Base-by-base conservation (phyloP, 768 basidiomycete genomes). In the Arthromyces matolae region DNA sequence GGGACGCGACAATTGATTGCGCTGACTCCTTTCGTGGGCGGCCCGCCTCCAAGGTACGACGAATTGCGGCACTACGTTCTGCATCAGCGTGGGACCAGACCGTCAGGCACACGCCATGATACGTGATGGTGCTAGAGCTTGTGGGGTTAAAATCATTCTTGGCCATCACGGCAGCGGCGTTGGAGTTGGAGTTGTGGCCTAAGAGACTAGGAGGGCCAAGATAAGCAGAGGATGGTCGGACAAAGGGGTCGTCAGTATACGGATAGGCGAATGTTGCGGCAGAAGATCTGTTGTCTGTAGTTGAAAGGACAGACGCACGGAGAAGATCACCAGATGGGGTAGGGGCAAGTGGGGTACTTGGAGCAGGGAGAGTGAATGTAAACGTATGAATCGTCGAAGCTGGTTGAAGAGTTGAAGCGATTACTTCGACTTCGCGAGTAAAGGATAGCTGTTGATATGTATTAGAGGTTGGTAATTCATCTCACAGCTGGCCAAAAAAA, bases 41-140 rank as follows among this genome's bases (percentile, higher is more conserved):
- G 39, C 84, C 81, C 0, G 85, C 84, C 62, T 91, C 89, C 39
- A 90, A 75, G 6, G 88, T 89, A 41, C 85, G 78, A 18, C 91
- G 82, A 57, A 94, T 93, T 1, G 92, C 92, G 12, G 74, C 77
- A 45, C 86, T 84, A 39, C 93, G 83, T 57, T 93, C 86, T 0
- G 84, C 84, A 61, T 97, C 94, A 16, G 93, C 93, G 60, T 94
- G 93, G 3, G 89, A 92, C 93, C 93, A 98, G 2, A 96, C 91
- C 1, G 92, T 93, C 50, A 98, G 75, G 56, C 91, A 92, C 29
- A 95, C 92, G 38, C 92, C 93, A 60, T 96, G 82, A 63, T 91
- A 95, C 8, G 86, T 83, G 51, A 90, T 64, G 20, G 73, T 82
- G 58, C 69, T 77, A 51, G 69, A 61, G 37, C 62, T 53, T 9